Evolutionary conservation across 1,284 basidiomycete species (phyloP), one percentile per base, ranked within the genome.

Genomic region (Ganoderma leucocontextum): DNA sequence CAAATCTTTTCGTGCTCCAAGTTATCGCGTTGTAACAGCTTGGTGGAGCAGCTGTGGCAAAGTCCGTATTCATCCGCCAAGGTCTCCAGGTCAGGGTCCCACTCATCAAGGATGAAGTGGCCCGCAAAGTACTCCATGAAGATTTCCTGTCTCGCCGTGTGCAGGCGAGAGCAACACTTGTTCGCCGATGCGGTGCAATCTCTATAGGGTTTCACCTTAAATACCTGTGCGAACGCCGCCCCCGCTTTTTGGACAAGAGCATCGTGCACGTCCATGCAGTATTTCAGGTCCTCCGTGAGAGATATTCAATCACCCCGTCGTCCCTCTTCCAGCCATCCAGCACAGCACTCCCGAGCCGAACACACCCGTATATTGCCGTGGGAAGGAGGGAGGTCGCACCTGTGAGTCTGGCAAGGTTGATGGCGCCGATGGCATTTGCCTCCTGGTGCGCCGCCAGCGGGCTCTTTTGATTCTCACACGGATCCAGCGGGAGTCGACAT

Each of bases 341-440:
- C 2, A 72, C 44, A 5, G 42, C 4, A 29, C 47, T 22, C 4
- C 4, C 41, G 8, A 65, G 38, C 29, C 12, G 38, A n/a, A 44
- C 41, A 60, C 71, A 72, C 1, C n/a, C 47, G 38, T 64, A 53
- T 1, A 72, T 49, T 22, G 47, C 44, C n/a, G 10, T 8, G 5
- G 47, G 10, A n/a, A 70, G 65, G 15, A 72, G 22, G 4, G 25
- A 38, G 38, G 8, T 9, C 22, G 41, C 44, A 9, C 62, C 42
- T 12, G 49, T 36, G 12, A 66, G 49, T 4, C 64, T 58, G 6
- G 70, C 65, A n/a, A 67, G 67, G 35, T 68, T 67, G 35, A 71
- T 61, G 9, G 65, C 67, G 19, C 47, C 39, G 44, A 71, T 69
- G 44, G 60, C 60, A 44, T 29, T 9, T 19, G 3, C 19, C 25